A percentile compares a stretch with the other conserved stretches of the same genome.
phyloP scores from a whole-genome alignment of 805 yeast genomes.

The Lachancea lanzarotensis region DNA sequence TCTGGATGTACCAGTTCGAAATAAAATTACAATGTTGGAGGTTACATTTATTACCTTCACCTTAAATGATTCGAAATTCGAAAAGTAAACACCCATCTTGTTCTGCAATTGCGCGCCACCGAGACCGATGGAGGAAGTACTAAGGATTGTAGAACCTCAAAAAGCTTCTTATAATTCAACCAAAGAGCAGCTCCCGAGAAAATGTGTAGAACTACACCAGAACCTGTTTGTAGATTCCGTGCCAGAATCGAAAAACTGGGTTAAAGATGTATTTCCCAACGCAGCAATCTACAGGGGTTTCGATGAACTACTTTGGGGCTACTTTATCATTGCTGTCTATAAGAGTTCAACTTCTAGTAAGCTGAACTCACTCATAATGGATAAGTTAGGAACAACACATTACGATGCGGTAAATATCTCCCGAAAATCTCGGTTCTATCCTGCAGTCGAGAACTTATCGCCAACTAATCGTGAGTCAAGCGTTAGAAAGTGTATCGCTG shows the following conservation, averaged over 20 bases:
- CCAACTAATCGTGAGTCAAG: conserved; percentile 45
- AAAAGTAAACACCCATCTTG: conserved; percentile 1
- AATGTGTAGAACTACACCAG: neutral
- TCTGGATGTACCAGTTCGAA: too few relatives aligned
- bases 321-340: conserved; percentile 21
- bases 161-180: neutral
- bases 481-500: conserved; percentile 70
- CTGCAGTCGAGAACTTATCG: conserved; percentile 66
- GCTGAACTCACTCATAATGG: conserved; percentile 49
- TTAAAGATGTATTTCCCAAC: conserved; percentile 15
- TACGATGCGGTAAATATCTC: conserved; percentile 53
- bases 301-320: conserved; percentile 29
- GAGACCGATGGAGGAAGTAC: neutral
- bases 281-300: conserved; percentile 22
- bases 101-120: neutral
- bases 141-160: neutral
- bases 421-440: conserved; percentile 61
- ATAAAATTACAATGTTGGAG: too few relatives aligned
- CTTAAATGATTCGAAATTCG: neutral
- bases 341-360: conserved; percentile 30
- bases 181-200: neutral
- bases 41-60: too few relatives aligned
- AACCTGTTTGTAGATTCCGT: neutral
- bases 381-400: conserved; percentile 60
- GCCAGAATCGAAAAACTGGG: conserved; percentile 15